Evolutionary conservation across 441 rosid species (phyloP), one percentile per base, ranked within the genome.

Genomic region (Gossypium aridum): DNA sequence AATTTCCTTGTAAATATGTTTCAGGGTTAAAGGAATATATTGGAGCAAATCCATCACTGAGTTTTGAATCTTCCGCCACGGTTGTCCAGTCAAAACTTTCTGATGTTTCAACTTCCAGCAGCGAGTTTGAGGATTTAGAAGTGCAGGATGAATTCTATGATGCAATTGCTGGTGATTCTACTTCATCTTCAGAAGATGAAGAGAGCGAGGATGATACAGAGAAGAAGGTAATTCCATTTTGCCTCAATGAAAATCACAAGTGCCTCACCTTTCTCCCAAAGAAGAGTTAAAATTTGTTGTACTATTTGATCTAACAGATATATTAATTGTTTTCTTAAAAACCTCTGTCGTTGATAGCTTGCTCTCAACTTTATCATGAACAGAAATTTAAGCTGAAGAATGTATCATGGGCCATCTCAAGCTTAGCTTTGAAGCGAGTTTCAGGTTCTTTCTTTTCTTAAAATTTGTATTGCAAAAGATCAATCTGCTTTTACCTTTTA

Each of bases 1-100:
- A 31, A 34, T 76, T 60, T 62, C 57, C 63, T 75, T 73, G 68
- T 81, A 78, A 66, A 71, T 76, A 62, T 77, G 82, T 59, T 73
- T 77, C 88, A 94, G 99, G 97, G 83, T 84, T 97, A 77, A 97
- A 94, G 83, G 99, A 97, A 83, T 97, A 90, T 79, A 82, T 97
- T 69, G 96, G 91, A 82, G 99, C 99, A 79, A 97, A 91, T 81
- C 99, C 98, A 71, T 87, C 86, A 43, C 82, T 92, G 73, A 89
- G 84, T 81, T 78, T 78, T 76, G 92, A 87, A 80, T 71, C 84
- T 75, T 76, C 94, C 9, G 71, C 84, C 31, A 83, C 85, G 17
- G 81, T 90, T 82, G 66, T 90, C 74, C 89, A 85, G 61, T 85
- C 97, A 69, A 91, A 88, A 78, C 16, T 82, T 55, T 83, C 90